Percentiles rank a stretch among this genome's conserved stretches.
Evolutionary conservation across 441 rosid species (phyloP).

Genomic region (Populus tomentosa): DNA sequence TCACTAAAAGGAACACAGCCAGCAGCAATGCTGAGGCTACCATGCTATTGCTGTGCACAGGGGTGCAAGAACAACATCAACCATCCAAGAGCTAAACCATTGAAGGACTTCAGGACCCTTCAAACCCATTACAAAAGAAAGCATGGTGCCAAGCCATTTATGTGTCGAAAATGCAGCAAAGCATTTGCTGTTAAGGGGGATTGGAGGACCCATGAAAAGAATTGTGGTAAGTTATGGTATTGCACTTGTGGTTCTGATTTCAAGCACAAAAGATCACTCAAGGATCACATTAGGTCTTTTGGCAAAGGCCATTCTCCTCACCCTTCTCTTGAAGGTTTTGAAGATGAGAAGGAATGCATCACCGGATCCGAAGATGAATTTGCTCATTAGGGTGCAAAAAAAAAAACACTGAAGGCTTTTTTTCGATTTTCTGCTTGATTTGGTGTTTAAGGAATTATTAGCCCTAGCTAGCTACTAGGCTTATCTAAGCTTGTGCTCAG

Average conservation of each 20-base stretch:
- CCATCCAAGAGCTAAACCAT: slow-evolving; percentile 68
- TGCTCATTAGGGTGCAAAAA: slow-evolving; percentile 9
- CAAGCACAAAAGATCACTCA: slow-evolving; percentile 61
- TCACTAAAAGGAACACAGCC: slow-evolving; percentile 72
- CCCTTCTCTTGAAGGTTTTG: slow-evolving; percentile 65
- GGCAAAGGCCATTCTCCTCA: slow-evolving; percentile 63
- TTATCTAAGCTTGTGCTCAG: slow-evolving; percentile 68
- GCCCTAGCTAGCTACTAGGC: slow-evolving; percentile 15
- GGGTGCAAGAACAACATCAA: slow-evolving; percentile 76
- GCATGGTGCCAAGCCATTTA: slow-evolving; percentile 60
- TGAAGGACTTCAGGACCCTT: slow-evolving; percentile 68
- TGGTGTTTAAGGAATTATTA: neutral
- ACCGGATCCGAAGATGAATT: slow-evolving; percentile 57
- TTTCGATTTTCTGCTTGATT: slow-evolving; percentile 4
- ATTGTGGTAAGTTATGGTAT: slow-evolving; percentile 72
- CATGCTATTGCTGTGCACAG: slow-evolving; percentile 66
- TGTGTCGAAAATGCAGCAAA: slow-evolving; percentile 49
- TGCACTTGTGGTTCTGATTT: slow-evolving; percentile 62
- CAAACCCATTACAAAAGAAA: slow-evolving; percentile 75
- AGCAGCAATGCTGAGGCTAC: slow-evolving; percentile 66
- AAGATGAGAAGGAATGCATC: slow-evolving; percentile 74
- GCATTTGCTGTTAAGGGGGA: slow-evolving; percentile 66
- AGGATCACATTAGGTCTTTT: slow-evolving; percentile 54
- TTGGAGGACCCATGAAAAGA: slow-evolving; percentile 75
- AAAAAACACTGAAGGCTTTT: neutral